Base-by-base conservation (phyloP, 2,329 filamentous ascomycete species). In the Phyllosticta ampelicida region DNA sequence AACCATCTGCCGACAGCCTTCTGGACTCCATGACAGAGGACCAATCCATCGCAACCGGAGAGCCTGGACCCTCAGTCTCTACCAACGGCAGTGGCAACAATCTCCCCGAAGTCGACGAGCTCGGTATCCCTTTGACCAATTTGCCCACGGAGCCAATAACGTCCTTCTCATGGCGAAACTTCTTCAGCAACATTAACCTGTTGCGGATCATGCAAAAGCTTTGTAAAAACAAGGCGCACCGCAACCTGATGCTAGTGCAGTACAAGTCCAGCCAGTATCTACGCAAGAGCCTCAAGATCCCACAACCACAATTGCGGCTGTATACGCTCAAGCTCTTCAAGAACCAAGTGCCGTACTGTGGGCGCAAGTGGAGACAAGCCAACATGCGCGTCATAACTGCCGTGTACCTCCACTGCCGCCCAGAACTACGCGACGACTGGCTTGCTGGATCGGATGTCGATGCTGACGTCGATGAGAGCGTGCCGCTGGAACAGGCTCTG, bases 361-460 rank as follows among this genome's bases (percentile, higher is more conserved):
- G 94, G 20, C 86, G 94, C 50, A 99, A 99, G 75, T 99, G 94
- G 94, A 86, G 94, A 13, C 94, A 97, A 75, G 86, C 85, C 65
- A 97, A 99, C 73, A 99, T 99, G 94, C 88, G 92, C 58, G 91
- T 97, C 67, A 99, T 99, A 68, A 99, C 94, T 0, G 90, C 91
- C 3, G 89, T 99, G 1, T 99, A 96, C 72, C 78, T 99, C 53
- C 89, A 96, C 74, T 96, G 92, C 68, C 82, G 90, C 8, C 92
- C 92, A 0, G 92, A 97, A 71, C 79, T 99, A 51, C 82, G 92
- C 28, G 94, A 99, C 68, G 94, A 96, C 73, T 97, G 94, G 92
- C 80, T 97, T 0, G 85, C 89, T 0, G 92, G 92, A 5, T 87
- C 86, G 61, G 91, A 96, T 68, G 85, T 97, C 1, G 94, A 99